Conservation (phyloP, 768 basidiomycete species). For the Agaricus blazei region DNA sequence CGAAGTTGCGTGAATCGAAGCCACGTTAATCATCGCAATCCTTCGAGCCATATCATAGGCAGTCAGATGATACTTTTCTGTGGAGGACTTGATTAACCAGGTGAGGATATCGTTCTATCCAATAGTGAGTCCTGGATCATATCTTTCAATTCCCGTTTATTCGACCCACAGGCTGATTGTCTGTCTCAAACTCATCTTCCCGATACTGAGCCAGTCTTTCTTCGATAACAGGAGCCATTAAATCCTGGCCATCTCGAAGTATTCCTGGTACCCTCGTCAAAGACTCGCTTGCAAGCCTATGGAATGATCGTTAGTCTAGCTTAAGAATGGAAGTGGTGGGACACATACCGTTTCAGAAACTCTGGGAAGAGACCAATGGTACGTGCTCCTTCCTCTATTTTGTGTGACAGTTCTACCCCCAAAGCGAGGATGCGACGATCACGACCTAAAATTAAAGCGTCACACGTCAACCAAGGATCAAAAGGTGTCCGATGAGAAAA, state of each 20-base stretch:
- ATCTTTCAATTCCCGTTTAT: neutral
- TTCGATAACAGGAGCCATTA: constrained; percentile 12
- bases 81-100: constrained; percentile 13
- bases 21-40: constrained; percentile 35
- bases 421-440: constrained; percentile 29
- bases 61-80: constrained; percentile 5
- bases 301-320: constrained; percentile 13
- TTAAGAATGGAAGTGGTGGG: constrained; percentile 11
- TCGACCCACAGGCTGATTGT: constrained; percentile 2
- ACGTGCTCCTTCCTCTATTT: constrained; percentile 22
- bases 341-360: constrained; percentile 35
- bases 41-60: constrained; percentile 18
- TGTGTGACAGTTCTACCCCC: constrained; percentile 19
- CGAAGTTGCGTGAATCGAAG: constrained; percentile 35
- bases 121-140: neutral
- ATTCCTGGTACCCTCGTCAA: constrained; percentile 1
- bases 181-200: neutral
- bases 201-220: neutral
- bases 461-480: neutral
- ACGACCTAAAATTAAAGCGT: constrained; percentile 24
- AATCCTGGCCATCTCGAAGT: neutral
- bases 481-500: neutral
- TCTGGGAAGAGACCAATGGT: constrained; percentile 31
- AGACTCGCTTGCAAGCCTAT: constrained; percentile 11
- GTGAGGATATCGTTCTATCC: constrained; percentile 6